phyloP scores from a whole-genome alignment of 495 filamentous ascomycete genomes.

The Lepraria neglecta region DNA sequence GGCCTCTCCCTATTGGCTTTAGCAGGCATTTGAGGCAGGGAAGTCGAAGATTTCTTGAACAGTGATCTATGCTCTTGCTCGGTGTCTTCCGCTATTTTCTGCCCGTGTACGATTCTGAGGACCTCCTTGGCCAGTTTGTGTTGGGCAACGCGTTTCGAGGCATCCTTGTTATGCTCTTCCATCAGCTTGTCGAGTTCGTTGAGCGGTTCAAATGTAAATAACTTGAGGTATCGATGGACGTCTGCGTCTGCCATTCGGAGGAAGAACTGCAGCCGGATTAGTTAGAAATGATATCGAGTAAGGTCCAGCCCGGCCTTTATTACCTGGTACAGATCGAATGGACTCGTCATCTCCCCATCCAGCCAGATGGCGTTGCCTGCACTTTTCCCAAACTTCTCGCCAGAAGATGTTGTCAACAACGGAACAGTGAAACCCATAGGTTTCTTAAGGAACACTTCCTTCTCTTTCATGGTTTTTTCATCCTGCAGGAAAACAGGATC shows the following conservation, averaged over 20 bases:
- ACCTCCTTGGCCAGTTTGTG: conserved; percentile 76
- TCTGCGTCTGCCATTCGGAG: conserved; percentile 74
- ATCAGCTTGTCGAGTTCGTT: conserved; percentile 57
- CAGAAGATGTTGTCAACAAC: conserved; percentile 74
- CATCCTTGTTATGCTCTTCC: conserved; percentile 56
- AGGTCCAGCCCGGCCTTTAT: conserved; percentile 4
- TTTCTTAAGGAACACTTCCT: conserved; percentile 30
- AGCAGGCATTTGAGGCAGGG: not conserved
- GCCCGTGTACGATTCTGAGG: conserved; percentile 69
- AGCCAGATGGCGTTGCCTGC: conserved; percentile 95
- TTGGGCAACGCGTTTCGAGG: conserved; percentile 68
- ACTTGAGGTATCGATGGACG: conserved; percentile 71
- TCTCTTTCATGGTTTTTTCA: conserved; percentile 21
- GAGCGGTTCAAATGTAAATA: conserved; percentile 83
- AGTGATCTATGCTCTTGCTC: conserved; percentile 53
- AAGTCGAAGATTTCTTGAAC: conserved; percentile 33
- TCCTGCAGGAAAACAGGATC: conserved; percentile 30
- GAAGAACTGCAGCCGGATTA: conserved; percentile 56
- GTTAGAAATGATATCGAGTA: conserved; percentile 3
- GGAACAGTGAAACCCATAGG: conserved; percentile 87
- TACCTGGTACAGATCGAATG: conserved; percentile 80
- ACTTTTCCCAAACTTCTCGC: conserved; percentile 91
- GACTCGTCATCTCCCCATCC: conserved; percentile 67
- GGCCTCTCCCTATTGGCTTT: conserved; percentile 5
- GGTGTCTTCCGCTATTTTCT: conserved; percentile 48